phyloP scores from a whole-genome alignment of 768 basidiomycete species.

The Lentinula lateritia region DNA sequence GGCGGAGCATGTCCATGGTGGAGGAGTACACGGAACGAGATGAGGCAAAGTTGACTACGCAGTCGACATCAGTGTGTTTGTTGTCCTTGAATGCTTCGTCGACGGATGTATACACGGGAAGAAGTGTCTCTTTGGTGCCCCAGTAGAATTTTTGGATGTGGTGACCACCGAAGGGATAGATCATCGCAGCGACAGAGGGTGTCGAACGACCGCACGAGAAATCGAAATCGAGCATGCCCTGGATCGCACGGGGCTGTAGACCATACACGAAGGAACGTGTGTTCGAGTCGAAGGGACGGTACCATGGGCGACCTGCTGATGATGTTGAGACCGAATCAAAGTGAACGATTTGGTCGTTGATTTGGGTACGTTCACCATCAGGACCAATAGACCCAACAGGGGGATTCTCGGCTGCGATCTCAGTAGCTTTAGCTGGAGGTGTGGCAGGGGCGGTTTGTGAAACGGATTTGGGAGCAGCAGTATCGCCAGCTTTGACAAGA shows the following conservation, averaged over 20 bases:
- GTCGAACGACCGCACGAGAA: conserved; percentile 91
- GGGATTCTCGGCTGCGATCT: conserved; percentile 33
- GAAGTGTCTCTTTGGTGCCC: conserved; percentile 98
- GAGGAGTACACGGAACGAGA: conserved; percentile 92
- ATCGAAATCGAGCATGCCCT: conserved; percentile 96
- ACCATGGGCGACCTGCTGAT: conserved; percentile 54
- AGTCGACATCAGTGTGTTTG: conserved; percentile 96
- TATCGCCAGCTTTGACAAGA: conserved; percentile 47
- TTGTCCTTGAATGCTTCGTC: conserved; percentile 14
- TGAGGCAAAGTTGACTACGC: conserved; percentile 97
- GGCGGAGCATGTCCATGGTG: conserved; percentile 84
- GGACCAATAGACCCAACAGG: conserved; percentile 3
- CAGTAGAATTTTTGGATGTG: conserved; percentile 99
- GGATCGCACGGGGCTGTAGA: conserved; percentile 98
- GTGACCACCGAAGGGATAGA: conserved; percentile 99
- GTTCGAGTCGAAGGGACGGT: conserved; percentile 85
- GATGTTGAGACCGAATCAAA: conserved; percentile 55
- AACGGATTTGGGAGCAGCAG: conserved; percentile 14
- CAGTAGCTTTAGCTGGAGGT: conserved; percentile 28
- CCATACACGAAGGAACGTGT: conserved; percentile 99
- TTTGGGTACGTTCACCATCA: conserved; percentile 53
- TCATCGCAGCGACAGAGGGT: conserved; percentile 97
- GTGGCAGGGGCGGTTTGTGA: conserved; percentile 45
- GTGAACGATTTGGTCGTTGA: conserved; percentile 84
- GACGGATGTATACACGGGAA: conserved; percentile 87